Evolutionary conservation across 176 grass and related monocot genomes (phyloP).

Genomic region (Stipa capillata): DNA sequence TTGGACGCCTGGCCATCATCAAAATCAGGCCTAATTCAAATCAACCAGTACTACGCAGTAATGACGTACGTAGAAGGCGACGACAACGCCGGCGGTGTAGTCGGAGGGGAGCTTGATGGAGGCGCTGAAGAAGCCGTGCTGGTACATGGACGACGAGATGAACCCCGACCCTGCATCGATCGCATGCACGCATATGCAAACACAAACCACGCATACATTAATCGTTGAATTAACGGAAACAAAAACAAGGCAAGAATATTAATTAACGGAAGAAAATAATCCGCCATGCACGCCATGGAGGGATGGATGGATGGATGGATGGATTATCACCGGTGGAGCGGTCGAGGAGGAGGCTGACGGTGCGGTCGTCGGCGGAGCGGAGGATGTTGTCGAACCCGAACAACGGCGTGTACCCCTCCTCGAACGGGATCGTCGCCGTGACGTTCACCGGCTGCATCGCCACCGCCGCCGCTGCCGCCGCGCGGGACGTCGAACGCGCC

Average conservation of each 20-base stretch:
- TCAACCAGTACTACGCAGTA: too few species aligned
- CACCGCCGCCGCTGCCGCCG: neutral
- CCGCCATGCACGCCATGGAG: neutral
- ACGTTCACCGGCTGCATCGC: slow-evolving; percentile 38
- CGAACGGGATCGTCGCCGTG: slow-evolving; percentile 46
- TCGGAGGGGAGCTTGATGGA: slow-evolving; percentile 78
- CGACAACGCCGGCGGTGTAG: slow-evolving; percentile 75
- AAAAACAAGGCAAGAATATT: too few species aligned
- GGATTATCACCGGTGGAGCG: slow-evolving; percentile 36
- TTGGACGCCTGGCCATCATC: slow-evolving; percentile 67
- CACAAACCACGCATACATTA: too few species aligned
- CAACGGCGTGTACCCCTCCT: slow-evolving; percentile 43
- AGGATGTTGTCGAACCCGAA: slow-evolving; percentile 56
- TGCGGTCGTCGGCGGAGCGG: slow-evolving; percentile 40
- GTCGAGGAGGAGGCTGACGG: slow-evolving; percentile 70
- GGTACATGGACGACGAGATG: slow-evolving; percentile 71
- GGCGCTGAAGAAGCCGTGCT: slow-evolving; percentile 76
- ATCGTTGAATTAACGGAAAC: too few species aligned
- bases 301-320: too few species aligned
- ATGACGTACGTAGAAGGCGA: slow-evolving; percentile 69
- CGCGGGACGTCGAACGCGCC: neutral
- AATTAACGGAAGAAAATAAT: too few species aligned
- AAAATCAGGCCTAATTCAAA: too few species aligned
- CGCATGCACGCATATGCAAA: neutral
- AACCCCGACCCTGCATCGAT: slow-evolving; percentile 54